Percentiles rank a stretch among this genome's conserved stretches.
phyloP scores from a whole-genome alignment of 495 filamentous ascomycete genomes.

The Penicillium salamii region DNA sequence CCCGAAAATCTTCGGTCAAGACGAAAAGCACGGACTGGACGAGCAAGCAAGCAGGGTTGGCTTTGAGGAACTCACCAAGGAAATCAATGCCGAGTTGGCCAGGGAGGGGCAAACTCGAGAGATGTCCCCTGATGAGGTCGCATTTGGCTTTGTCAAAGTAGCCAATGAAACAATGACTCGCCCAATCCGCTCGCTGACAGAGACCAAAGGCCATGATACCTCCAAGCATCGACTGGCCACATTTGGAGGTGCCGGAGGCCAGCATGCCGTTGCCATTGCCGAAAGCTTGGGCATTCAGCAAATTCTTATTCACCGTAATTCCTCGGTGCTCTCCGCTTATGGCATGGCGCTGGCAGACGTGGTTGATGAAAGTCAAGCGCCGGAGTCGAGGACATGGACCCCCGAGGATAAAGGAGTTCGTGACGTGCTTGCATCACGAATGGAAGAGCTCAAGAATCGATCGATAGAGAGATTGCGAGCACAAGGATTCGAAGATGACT shows the following conservation, averaged over 20 bases:
- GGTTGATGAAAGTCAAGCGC: slow-evolving; percentile 88
- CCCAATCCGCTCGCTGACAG: slow-evolving; percentile 87
- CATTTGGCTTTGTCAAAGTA: slow-evolving; percentile 65
- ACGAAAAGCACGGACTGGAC: slow-evolving; percentile 80
- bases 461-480: slow-evolving; percentile 18
- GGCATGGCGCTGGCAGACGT: slow-evolving; percentile 97
- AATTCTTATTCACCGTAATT: slow-evolving; percentile 88
- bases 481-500: slow-evolving; percentile 31
- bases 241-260: slow-evolving; percentile 93
- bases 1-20: slow-evolving; percentile 86
- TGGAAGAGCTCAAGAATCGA: slow-evolving; percentile 16
- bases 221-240: slow-evolving; percentile 85
- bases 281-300: slow-evolving; percentile 82
- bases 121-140: slow-evolving; percentile 80
- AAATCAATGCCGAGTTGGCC: slow-evolving; percentile 60
- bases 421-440: slow-evolving; percentile 15
- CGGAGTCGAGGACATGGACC: slow-evolving; percentile 58
- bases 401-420: slow-evolving; percentile 5
- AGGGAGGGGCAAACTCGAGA: slow-evolving; percentile 49
- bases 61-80: slow-evolving; percentile 67
- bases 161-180: slow-evolving; percentile 96
- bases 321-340: slow-evolving; percentile 91
- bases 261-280: slow-evolving; percentile 95
- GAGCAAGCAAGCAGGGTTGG: slow-evolving; percentile 62
- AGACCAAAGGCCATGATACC: slow-evolving; percentile 90